Base-by-base conservation (phyloP, 495 filamentous ascomycete genomes). In the Thozetella sp. region DNA sequence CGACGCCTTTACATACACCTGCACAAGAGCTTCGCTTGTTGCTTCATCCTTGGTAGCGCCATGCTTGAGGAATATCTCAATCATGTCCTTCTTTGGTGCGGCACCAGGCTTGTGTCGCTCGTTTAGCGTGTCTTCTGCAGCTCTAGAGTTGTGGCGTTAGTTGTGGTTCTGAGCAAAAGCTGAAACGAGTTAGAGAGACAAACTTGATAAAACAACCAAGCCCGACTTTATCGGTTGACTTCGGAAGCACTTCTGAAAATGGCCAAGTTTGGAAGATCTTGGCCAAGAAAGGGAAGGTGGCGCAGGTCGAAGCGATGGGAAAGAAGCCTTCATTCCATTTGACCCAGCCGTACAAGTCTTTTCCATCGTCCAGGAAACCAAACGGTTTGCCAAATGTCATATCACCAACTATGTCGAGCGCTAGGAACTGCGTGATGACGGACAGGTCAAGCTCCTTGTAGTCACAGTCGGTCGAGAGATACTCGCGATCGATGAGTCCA, bases 21-120 rank as follows among this genome's bases (percentile, higher is more conserved):
- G 71, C 22, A 75, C 40, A 22, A 72, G 45, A 50, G 71, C 55
- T 54, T 80, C 78, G 17, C 71, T 64, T 27, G 69, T 70, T 20
- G 69, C 68, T 45, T 80, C 67, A 45, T 61, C 54, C 56, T 68
- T 64, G 1, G 56, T 72, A 3, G 75, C 24, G 2, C 76, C 76
- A 22, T 77, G 74, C 3, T 63, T 60, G 15, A 80, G 67, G 57
- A 82, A 80, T 0, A 68, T 68, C 2, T 65, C 71, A 9, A 78
- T 57, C 59, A 72, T 64, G 58, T 72, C 69, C 17, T 10, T 54
- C 20, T 54, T 53, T 12, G 66, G 63, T 3, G 60, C 67, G n/a
- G 67, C 48, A 37, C 48, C 50, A n/a, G 60, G 30, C 2, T 34
- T 51, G 23, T 68, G 67, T 30, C 75, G 64, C 51, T 63, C 60